Evolutionary conservation across 805 yeast species (phyloP).

Genomic region (Priceomyces fermenticarens): DNA sequence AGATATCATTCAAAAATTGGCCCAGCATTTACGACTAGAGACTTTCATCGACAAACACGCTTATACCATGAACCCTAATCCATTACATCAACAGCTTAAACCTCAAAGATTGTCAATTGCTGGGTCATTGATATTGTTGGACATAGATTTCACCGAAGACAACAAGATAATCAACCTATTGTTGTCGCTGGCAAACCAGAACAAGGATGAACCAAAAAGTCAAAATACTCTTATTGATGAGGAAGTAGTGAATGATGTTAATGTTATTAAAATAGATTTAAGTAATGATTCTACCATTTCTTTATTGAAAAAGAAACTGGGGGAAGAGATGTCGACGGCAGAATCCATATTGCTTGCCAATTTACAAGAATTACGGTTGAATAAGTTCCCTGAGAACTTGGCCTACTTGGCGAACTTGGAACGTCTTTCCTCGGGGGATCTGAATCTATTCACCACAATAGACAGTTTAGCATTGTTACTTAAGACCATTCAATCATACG

Average conservation of each 20-base stretch:
- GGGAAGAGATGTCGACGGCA: conserved; percentile 14
- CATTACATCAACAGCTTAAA: conserved; percentile 9
- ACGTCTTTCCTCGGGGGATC: conserved; percentile 24
- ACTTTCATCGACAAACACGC: conserved; percentile 40
- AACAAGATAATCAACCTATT: conserved; percentile 24
- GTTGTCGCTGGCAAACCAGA: conserved; percentile 32
- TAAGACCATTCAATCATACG: conserved; percentile 21
- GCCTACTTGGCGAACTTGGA: conserved; percentile 36
- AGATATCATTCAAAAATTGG: conserved; percentile 36
- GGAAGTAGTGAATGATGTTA: conserved; percentile 3
- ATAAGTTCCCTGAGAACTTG: conserved; percentile 33
- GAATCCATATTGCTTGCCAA: conserved; percentile 28
- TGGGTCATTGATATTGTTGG: conserved; percentile 37
- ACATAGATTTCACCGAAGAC: conserved; percentile 33
- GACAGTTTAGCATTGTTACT: conserved; percentile 30
- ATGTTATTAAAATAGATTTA: conserved; percentile 12
- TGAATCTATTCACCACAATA: conserved; percentile 28
- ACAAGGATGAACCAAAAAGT: conserved; percentile 1
- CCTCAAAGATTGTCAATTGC: conserved; percentile 38
- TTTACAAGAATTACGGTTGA: conserved; percentile 18
- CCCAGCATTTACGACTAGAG: conserved; percentile 38
- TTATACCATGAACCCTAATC: conserved; percentile 20
- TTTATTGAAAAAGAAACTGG: conserved; percentile 15
- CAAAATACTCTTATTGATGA: neutral
- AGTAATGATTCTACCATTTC: conserved; percentile 10